Conservation (phyloP, 129 eudicot species). For the Chrysanthemum lavandulifolium region DNA sequence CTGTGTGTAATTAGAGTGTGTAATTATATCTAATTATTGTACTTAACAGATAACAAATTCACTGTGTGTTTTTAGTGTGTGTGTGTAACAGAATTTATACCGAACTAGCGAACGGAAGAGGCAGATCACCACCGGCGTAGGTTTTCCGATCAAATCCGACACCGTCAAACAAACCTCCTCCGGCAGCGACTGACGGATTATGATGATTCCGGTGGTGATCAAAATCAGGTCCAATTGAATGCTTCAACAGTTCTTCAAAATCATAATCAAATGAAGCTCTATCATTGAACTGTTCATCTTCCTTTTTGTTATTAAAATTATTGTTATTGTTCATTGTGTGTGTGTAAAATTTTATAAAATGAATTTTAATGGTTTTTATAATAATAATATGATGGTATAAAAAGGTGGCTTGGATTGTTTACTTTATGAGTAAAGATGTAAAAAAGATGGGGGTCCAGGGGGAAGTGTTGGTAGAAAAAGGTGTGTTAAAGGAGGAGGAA, state of each 20-base stretch:
- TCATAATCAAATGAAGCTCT: slow-evolving; percentile 13
- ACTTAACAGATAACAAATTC: too few species aligned
- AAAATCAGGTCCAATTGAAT: slow-evolving; percentile 15
- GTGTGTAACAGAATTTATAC: too few species aligned
- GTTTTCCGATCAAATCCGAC: slow-evolving; percentile 15
- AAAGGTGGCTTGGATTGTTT: slow-evolving; percentile 16
- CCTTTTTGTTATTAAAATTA: slow-evolving; percentile 21
- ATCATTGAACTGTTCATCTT: slow-evolving; percentile 11
- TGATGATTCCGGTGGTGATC: slow-evolving; percentile 18
- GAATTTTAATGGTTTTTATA: not conserved
- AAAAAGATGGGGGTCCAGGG: not conserved
- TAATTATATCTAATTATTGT: too few species aligned
- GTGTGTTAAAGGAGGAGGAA: not conserved
- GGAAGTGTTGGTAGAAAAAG: not conserved
- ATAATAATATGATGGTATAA: slow-evolving; percentile 1
- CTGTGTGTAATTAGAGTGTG: too few species aligned
- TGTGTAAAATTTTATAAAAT: slow-evolving; percentile 1
- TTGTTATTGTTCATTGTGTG: slow-evolving; percentile 16
- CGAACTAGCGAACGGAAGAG: too few species aligned
- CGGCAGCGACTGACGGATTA: not conserved
- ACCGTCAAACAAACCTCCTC: slow-evolving; percentile 3
- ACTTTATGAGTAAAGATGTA: slow-evolving; percentile 32
- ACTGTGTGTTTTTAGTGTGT: too few species aligned
- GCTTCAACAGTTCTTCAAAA: slow-evolving; percentile 17
- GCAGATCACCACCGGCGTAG: slow-evolving; percentile 15